Evolutionary conservation across 2,329 filamentous ascomycete species (phyloP).

Genomic region (Fusarium chuoi): DNA sequence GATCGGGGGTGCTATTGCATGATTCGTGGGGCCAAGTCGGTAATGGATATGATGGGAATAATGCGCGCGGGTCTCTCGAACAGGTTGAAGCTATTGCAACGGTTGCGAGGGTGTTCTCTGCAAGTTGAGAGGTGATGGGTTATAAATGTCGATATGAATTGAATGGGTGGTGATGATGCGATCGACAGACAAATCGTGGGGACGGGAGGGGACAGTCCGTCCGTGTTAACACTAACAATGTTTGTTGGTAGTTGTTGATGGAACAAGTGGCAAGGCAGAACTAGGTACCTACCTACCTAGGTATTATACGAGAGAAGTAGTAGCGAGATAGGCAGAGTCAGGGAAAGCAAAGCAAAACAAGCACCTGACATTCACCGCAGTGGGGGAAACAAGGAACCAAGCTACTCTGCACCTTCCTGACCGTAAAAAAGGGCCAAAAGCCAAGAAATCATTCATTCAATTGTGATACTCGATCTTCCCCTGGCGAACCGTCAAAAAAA

Average conservation of each 20-base stretch:
- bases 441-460: conserved; percentile 35
- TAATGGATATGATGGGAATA: background rate
- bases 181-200: conserved; percentile 35
- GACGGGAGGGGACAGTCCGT: conserved; percentile 19
- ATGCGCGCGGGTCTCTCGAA: conserved; percentile 3
- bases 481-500: conserved; percentile 10
- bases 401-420: conserved; percentile 16
- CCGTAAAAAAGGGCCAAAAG: conserved; percentile 22
- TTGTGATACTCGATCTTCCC: conserved; percentile 30
- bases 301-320: background rate
- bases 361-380: background rate
- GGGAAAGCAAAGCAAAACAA: background rate
- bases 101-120: background rate
- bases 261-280: conserved; percentile 10
- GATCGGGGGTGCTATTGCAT: conserved; percentile 42
- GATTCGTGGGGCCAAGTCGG: conserved; percentile 11
- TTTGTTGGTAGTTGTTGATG: conserved; percentile 16
- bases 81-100: background rate
- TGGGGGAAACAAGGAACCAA: conserved; percentile 10
- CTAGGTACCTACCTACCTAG: no score
- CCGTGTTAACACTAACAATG: conserved; percentile 14
- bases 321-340: background rate
- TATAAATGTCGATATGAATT: conserved; percentile 6
- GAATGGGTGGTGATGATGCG: conserved; percentile 10
- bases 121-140: background rate